A percentile compares a stretch with the other conserved stretches of the same genome.
Evolutionary conservation across 208 protist genomes (phyloP).

Genomic region (Trypanosoma brucei): DNA sequence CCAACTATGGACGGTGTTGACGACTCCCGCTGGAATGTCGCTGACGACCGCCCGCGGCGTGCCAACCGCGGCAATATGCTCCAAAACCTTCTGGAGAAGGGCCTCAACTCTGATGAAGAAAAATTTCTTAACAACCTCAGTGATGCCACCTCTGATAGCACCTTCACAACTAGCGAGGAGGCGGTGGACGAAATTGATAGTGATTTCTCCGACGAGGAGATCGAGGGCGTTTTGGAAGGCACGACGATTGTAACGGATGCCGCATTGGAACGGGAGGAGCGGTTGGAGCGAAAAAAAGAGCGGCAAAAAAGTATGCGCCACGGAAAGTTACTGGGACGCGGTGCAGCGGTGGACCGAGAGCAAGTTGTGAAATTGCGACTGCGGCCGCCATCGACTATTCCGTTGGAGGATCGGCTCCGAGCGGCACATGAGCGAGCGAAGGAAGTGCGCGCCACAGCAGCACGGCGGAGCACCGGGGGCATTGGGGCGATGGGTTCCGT

Average conservation of each 20-base stretch:
- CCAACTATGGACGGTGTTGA: not conserved
- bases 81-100: slow-evolving; percentile 57
- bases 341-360: slow-evolving; percentile 1
- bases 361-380: slow-evolving; percentile 23
- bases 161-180: slow-evolving; percentile 58
- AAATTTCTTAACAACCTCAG: slow-evolving; percentile 38
- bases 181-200: slow-evolving; percentile 62
- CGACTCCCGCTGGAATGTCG: slow-evolving; percentile 22
- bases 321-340: not conserved
- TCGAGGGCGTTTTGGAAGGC: slow-evolving; percentile 28
- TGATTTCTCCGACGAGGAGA: slow-evolving; percentile 74
- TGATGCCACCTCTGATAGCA: slow-evolving; percentile 51
- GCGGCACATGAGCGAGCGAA: slow-evolving; percentile 39
- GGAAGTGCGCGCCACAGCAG: slow-evolving; percentile 19
- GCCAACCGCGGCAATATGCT: slow-evolving; percentile 63
- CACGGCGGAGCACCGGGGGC: not conserved
- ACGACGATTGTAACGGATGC: slow-evolving; percentile 45
- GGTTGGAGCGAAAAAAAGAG: slow-evolving; percentile 29
- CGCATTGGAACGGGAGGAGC: slow-evolving; percentile 42
- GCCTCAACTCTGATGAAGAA: slow-evolving; percentile 69
- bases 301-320: slow-evolving; percentile 11
- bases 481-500: not conserved
- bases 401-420: slow-evolving; percentile 36
- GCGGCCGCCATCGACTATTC: slow-evolving; percentile 48
- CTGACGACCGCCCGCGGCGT: slow-evolving; percentile 27